Evolutionary conservation across 495 filamentous ascomycete species (phyloP).

Genomic region (Annulohypoxylon nitens): DNA sequence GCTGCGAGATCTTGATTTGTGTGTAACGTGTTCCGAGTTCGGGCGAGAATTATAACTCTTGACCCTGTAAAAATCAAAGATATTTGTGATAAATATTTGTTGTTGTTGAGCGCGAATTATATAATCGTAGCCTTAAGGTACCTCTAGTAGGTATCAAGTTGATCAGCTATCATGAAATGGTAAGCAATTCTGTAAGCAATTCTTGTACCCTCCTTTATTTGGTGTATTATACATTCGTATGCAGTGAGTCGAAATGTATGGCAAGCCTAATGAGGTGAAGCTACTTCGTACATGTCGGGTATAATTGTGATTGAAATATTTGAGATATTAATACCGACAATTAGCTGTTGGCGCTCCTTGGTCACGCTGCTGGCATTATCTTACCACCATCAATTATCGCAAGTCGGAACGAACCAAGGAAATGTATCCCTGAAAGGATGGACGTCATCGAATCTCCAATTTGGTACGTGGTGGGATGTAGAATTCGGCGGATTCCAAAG

Average conservation of each 20-base stretch:
- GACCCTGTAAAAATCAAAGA: neutral
- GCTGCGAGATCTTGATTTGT: no score
- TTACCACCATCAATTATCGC: conserved; percentile 33
- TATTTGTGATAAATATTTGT: neutral
- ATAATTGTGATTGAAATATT: neutral
- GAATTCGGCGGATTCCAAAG: neutral
- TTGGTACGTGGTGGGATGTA: neutral
- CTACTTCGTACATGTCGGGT: neutral
- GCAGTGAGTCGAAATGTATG: conserved; percentile 6
- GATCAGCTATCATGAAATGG: conserved; percentile 17
- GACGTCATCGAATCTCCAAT: conserved; percentile 24
- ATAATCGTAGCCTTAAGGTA: no score
- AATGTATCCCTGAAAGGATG: conserved; percentile 19
- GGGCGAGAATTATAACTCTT: neutral
- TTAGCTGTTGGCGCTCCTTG: conserved; percentile 9
- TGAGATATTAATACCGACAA: conserved; percentile 1
- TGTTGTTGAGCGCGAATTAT: neutral
- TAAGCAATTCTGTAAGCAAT: neutral
- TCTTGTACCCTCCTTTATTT: neutral
- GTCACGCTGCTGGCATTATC: conserved; percentile 9
- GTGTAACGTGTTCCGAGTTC: no score
- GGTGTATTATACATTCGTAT: conserved; percentile 1
- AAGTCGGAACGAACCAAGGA: conserved; percentile 19
- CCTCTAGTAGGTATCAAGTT: neutral
- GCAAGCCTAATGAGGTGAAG: conserved; percentile 16